These are phyloP conservation scores for Vararia minispora DNA, from an alignment of 768 basidiomycete genomes.

Conservation along the genomic window DNA sequence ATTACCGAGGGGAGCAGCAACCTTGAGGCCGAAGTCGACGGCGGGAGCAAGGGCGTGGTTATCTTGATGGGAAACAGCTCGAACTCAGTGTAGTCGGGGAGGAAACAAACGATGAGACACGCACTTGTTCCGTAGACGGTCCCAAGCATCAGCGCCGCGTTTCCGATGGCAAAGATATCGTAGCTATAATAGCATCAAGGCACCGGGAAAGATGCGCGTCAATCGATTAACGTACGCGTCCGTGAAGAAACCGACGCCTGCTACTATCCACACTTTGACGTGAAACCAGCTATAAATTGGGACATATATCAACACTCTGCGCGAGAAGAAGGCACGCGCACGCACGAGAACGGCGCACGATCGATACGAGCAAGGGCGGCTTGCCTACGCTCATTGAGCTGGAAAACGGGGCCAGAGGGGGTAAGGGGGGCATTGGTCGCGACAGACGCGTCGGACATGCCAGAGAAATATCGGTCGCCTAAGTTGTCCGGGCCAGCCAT, in stretches of 20 bases:
- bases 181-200: conserved; percentile 30
- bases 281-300: conserved; percentile 60
- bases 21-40: conserved; percentile 71
- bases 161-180: conserved; percentile 86
- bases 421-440: no score
- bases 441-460: no score
- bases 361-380: conserved; percentile 81
- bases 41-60: conserved; percentile 33
- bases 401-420: no score
- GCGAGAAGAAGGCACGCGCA: neutral
- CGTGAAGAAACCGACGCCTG: conserved; percentile 35
- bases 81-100: no score
- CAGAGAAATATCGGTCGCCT: no score
- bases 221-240: conserved; percentile 16
- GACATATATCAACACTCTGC: conserved; percentile 5
- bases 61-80: neutral
- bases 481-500: no score
- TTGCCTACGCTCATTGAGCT: conserved; percentile 64
- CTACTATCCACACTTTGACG: conserved; percentile 56
- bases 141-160: conserved; percentile 73
- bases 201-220: neutral
- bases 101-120: no score
- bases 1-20: conserved; percentile 67
- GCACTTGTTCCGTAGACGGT: conserved; percentile 54
- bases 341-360: conserved; percentile 74